These are phyloP conservation scores for Annulohypoxylon nitens DNA, from an alignment of 495 filamentous ascomycete genomes.

Conservation along the genomic window DNA sequence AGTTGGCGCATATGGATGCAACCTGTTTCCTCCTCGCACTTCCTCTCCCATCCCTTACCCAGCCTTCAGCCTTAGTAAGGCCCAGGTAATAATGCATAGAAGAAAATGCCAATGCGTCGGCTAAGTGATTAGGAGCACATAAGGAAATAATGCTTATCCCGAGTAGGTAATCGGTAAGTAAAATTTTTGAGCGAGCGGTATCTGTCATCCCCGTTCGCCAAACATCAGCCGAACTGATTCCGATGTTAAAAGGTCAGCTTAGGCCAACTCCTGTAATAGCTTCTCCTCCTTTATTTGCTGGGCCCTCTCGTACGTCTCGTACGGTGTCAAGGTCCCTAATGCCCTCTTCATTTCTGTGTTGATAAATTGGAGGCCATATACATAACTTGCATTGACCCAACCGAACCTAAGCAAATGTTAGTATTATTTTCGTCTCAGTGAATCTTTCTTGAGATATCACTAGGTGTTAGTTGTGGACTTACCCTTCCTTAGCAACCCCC, in stretches of 20 bases:
- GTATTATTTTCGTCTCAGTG: conserved; percentile 42
- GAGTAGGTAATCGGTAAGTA: neutral
- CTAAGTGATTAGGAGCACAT: neutral
- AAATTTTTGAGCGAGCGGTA: neutral
- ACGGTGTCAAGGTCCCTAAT: conserved; percentile 84
- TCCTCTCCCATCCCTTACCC: neutral
- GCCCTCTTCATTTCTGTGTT: conserved; percentile 87
- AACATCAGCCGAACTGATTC: neutral
- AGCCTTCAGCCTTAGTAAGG: neutral
- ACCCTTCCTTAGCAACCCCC: conserved; percentile 96
- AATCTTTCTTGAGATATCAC: neutral
- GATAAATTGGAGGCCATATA: conserved; percentile 86
- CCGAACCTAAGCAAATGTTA: conserved; percentile 76
- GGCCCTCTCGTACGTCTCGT: conserved; percentile 76
- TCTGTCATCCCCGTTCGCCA: conserved; percentile 8
- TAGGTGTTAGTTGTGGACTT: conserved; percentile 56
- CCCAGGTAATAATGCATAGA: neutral
- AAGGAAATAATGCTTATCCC: neutral
- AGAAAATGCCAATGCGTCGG: neutral
- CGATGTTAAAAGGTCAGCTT: neutral
- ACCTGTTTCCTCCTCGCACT: neutral
- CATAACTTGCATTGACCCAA: conserved; percentile 98
- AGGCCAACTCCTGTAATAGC: conserved; percentile 55
- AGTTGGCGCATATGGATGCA: neutral
- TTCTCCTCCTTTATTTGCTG: conserved; percentile 59